Evolutionary conservation across 768 basidiomycete species (phyloP).

Genomic region (Gyrodon lividus): DNA sequence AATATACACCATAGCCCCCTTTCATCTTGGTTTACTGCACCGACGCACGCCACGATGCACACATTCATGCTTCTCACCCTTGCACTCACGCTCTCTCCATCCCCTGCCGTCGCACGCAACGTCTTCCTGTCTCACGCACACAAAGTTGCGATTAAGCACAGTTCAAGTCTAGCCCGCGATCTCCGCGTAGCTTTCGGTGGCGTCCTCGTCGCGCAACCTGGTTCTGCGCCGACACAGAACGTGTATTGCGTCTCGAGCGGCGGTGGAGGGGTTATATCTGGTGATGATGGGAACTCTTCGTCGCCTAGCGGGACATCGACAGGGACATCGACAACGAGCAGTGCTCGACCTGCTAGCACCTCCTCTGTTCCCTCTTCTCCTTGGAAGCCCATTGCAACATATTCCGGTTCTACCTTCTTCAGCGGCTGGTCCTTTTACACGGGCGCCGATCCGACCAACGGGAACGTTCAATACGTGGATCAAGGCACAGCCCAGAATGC

Average conservation of each 20-base stretch:
- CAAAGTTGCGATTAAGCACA: slow-evolving; percentile 54
- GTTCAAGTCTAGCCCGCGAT: slow-evolving; percentile 63
- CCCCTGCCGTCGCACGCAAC: slow-evolving; percentile 21
- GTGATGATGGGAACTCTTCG: slow-evolving; percentile 18
- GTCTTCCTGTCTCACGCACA: slow-evolving; percentile 47
- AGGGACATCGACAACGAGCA: slow-evolving; percentile 4
- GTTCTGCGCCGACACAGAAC: slow-evolving; percentile 24
- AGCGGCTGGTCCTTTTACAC: slow-evolving; percentile 77
- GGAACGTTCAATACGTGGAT: slow-evolving; percentile 66
- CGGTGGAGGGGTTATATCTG: slow-evolving; percentile 21
- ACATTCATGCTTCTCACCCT: slow-evolving; percentile 29
- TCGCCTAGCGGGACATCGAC: slow-evolving; percentile 26
- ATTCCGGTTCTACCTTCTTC: slow-evolving; percentile 74
- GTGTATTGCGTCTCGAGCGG: slow-evolving; percentile 36
- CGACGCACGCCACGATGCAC: slow-evolving; percentile 24
- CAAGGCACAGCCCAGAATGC: slow-evolving; percentile 55
- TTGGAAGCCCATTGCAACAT: slow-evolving; percentile 59
- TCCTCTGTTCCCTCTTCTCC: slow-evolving; percentile 41
- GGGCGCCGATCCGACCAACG: slow-evolving; percentile 72
- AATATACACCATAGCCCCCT: not conserved
- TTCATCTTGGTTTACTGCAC: slow-evolving; percentile 2
- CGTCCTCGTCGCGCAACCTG: slow-evolving; percentile 46
- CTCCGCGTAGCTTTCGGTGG: slow-evolving; percentile 63
- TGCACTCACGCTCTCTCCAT: slow-evolving; percentile 26
- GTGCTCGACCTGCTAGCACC: slow-evolving; percentile 16